Base-by-base conservation (phyloP, 1,284 basidiomycete genomes). In the Ustilago cynodontis region DNA sequence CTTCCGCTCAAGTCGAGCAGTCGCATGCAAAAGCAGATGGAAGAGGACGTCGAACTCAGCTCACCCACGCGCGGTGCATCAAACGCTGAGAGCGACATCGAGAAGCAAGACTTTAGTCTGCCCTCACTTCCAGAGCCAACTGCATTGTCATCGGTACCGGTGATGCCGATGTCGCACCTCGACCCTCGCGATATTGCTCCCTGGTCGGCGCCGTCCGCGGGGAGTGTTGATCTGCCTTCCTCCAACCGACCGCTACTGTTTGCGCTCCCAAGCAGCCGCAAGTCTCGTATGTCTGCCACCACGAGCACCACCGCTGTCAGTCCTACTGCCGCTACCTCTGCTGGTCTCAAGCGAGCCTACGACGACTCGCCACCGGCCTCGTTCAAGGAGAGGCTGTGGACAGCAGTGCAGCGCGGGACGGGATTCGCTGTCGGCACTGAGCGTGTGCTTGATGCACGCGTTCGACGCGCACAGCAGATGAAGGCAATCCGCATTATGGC, bases 401-500 rank as follows among this genome's bases (percentile, higher is more conserved):
- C 31, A 3, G 54, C 65, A 18, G 45, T 74, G n/a, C 65, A 68
- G 52, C 71, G 74, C 5, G 71, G 71, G 4, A 78, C 72, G 4
- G 78, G 78, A 18, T 78, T 80, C 54, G 75, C 78, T 0, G 75
- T 80, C 9, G 62, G 72, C 31, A 78, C 78, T 4, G 69, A 80
- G 47, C 59, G 58, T 31, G 78, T 80, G 53, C 69, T 75, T 9
- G 78, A 80, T 45, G 63, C 69, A 16, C 65, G 72, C 8, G 71
- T 80, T 10, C 52, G 78, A 39, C 45, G 58, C 2, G 76, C 71
- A 0, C 78, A 80, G 56, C 78, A 77, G 61, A 65, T 71, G 66
- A 69, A 66, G 51, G 78, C 78, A 20, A 33, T 78, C 18, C 65
- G 71, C 22, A 74, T 74, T 43, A 64, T 78, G 66, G 68, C 56